phyloP scores from a whole-genome alignment of 495 filamentous ascomycete species.

The Neurospora sp. region DNA sequence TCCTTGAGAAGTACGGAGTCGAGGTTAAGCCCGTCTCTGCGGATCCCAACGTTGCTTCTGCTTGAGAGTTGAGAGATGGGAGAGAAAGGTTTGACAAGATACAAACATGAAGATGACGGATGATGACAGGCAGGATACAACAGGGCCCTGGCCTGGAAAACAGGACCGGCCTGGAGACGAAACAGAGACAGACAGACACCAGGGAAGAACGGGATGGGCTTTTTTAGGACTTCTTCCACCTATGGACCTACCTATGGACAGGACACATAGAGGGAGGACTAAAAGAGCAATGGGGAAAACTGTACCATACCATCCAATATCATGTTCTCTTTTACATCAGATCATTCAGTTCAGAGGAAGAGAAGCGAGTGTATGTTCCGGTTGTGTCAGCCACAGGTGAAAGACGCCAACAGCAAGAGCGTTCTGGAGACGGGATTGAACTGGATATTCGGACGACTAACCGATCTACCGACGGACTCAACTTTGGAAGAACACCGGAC shows the following conservation, averaged over 20 bases:
- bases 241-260: not conserved
- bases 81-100: not conserved
- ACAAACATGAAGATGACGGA: not conserved
- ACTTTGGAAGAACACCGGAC: not conserved
- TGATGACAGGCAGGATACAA: not conserved
- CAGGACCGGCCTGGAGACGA: not conserved
- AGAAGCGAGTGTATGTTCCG: too few relatives aligned
- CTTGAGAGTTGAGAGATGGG: not conserved
- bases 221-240: not conserved
- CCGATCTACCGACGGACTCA: not conserved
- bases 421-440: too few relatives aligned
- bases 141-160: not conserved
- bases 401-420: not conserved
- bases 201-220: not conserved
- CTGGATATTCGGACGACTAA: not conserved
- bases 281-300: not conserved
- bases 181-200: not conserved
- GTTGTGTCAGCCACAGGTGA: too few relatives aligned
- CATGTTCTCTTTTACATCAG: not conserved
- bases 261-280: not conserved
- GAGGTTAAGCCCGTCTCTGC: conserved; percentile 54
- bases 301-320: not conserved
- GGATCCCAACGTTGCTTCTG: conserved; percentile 17
- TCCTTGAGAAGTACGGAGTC: conserved; percentile 86
- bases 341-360: not conserved